Evolutionary conservation across 768 basidiomycete genomes (phyloP), one percentile per base, ranked within the genome.

Genomic region (Xerocomus brunneocitrinus): DNA sequence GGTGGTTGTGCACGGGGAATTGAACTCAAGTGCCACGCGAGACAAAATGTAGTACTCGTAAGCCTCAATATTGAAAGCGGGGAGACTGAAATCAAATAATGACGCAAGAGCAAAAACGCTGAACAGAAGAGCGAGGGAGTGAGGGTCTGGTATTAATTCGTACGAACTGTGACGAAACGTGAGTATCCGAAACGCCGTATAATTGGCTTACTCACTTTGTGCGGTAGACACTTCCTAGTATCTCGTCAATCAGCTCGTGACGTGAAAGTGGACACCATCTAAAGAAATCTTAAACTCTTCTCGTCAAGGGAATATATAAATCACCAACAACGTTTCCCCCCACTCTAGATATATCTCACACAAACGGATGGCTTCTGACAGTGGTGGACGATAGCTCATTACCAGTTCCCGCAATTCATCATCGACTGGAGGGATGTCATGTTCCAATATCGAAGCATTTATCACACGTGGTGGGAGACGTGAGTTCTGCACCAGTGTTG

Each of bases 291-390:
- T 38, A 55, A 52, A 9, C 14, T 24, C 38, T 30, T 36, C 19
- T n/a, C 5, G 22, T 12, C 8, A 35, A 24, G 6, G 30, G 10
- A 47, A 32, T 22, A 27, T 8, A 52, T 34, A 34, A 34, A 32
- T 47, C 16, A 71, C 81, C 62, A 58, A 86, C 84, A 84, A 61
- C 65, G 73, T 81, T 60, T 77, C 72, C 12, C 80, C 84, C 64
- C 80, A 76, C 51, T 84, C 81, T 36, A 87, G 69, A 64, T 87
- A 90, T 31, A 82, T 68, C 38, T 87, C 82, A 52, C 81, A 84
- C 19, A 89, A 70, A 14, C 73, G 76, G 13, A 78, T 68, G 1
- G 87, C 86, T 58, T 87, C 80, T 4, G 80, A 74, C 3, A 80
- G 69, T 0, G 79, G 71, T 5, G 88, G 87, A 2, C 86, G 71